Base-by-base conservation (phyloP, 345 rosid genomes). In the Populus davidiana region DNA sequence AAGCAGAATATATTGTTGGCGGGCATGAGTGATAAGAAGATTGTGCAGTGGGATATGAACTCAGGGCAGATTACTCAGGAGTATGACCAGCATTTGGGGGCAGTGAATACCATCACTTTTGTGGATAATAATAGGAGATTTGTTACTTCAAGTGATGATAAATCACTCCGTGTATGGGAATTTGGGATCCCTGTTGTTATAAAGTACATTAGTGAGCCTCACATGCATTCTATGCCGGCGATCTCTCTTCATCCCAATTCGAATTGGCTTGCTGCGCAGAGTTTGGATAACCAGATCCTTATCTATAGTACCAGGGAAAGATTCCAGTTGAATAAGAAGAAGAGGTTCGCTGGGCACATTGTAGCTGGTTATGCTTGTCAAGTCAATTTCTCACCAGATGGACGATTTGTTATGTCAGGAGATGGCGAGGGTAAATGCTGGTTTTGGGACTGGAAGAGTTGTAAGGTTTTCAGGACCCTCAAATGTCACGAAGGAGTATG, bases 381-480 rank as follows among this genome's bases (percentile, higher is more conserved):
- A 83, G 99, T 96, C 31, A 96, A 96, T 82, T 96, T 93, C 88
- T 96, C 98, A 8, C 99, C 98, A 2, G 99, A 96, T 86, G 98
- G 99, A 11, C 86, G 99, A 77, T 96, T 96, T 90, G 98, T 96
- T 9, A 90, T 96, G 97, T 96, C 99, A 2, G 99, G 99, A 83
- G 99, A 96, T 87, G 99, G 98, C 59, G 99, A 96, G 78, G 99
- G 98, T 72, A 92, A 85, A 84, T 93, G 98, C 87, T 96, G 99
- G 99, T 96, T 96, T 84, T 96, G 98, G 98, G 98, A 93, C 79
- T 96, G 99, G 99, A 95, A 95, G 92, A 92, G 96, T 70, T 91
- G 98, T 86, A 93, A 88, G 84, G 97, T 95, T 6, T 93, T 95
- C 74, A 91, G 93, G 82, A 95, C 96, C 44, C 89, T 95, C 43